phyloP scores from a whole-genome alignment of 1,284 basidiomycete species.

The Ustilago sp. region DNA sequence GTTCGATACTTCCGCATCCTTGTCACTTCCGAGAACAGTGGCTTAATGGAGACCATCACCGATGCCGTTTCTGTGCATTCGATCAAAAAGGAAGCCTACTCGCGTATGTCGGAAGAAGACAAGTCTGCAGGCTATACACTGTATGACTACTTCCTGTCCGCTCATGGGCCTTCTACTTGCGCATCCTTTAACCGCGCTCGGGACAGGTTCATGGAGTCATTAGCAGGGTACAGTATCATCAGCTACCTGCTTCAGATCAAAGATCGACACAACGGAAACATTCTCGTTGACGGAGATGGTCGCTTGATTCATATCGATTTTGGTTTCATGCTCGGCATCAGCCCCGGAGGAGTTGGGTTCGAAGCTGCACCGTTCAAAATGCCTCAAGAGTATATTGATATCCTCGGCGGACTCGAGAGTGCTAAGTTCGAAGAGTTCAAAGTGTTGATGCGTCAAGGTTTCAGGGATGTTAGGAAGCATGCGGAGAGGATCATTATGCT shows the following conservation, averaged over 20 bases:
- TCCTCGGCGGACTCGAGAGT: conserved; percentile 87
- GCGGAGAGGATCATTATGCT: conserved; percentile 96
- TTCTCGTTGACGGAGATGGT: conserved; percentile 92
- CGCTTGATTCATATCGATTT: conserved; percentile 96
- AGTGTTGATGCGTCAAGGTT: conserved; percentile 88
- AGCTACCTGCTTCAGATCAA: conserved; percentile 98
- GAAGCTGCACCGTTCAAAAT: conserved; percentile 99
- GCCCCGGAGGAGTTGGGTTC: conserved; percentile 93
- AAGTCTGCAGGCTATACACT: conserved; percentile 61
- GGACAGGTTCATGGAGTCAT: conserved; percentile 85
- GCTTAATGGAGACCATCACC: conserved; percentile 76
- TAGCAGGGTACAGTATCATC: conserved; percentile 90
- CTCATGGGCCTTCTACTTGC: conserved; percentile 60
- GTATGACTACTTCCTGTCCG: conserved; percentile 65
- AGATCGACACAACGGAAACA: conserved; percentile 98
- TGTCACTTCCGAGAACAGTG: conserved; percentile 91
- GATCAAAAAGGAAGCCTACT: conserved; percentile 98
- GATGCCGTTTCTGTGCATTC: conserved; percentile 98
- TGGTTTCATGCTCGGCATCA: conserved; percentile 91
- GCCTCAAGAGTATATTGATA: conserved; percentile 93
- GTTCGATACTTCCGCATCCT: conserved; percentile 79
- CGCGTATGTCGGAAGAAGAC: conserved; percentile 77
- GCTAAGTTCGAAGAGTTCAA: conserved; percentile 86
- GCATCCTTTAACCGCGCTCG: conserved; percentile 74
- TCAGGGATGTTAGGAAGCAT: conserved; percentile 92